phyloP scores from a whole-genome alignment of 2,329 filamentous ascomycete genomes.

The Anthostomella pinea region DNA sequence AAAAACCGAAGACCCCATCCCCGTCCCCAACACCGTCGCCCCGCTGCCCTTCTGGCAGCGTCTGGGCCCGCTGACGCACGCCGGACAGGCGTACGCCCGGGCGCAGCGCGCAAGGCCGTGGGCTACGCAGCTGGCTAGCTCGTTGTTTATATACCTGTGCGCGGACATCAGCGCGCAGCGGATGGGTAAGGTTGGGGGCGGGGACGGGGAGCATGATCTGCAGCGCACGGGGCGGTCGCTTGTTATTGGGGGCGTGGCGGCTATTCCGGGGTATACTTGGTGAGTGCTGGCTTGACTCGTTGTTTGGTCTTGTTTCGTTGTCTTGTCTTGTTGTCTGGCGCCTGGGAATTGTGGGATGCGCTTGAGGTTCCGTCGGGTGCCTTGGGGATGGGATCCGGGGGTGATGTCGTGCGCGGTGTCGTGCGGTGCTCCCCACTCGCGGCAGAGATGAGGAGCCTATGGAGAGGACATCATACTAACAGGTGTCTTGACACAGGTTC shows the following conservation, averaged over 20 bases:
- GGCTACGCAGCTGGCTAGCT: conserved; percentile 73
- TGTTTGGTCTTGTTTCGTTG: too few species aligned
- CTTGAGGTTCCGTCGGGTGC: too few species aligned
- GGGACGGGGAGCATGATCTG: conserved; percentile 61
- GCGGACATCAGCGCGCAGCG: conserved; percentile 77
- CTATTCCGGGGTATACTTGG: conserved; percentile 82
- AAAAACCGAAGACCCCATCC: conserved; percentile 35
- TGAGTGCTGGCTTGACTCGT: conserved; percentile 50
- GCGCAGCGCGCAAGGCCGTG: conserved; percentile 72
- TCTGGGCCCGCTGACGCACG: conserved; percentile 54
- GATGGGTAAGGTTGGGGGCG: conserved; percentile 37
- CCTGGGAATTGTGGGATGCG: too few species aligned
- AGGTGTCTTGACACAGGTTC: conserved; percentile 53
- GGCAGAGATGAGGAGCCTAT: too few species aligned
- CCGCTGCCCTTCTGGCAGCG: conserved; percentile 52
- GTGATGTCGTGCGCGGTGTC: too few species aligned
- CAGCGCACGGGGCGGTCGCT: conserved; percentile 68
- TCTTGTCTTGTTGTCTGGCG: too few species aligned
- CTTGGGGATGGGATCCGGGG: too few species aligned
- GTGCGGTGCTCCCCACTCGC: too few species aligned
- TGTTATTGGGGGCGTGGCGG: conserved; percentile 67
- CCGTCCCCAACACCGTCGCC: conserved; percentile 38
- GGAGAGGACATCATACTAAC: neutral
- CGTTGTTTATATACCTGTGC: conserved; percentile 73
- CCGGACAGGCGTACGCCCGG: conserved; percentile 61